Evolutionary conservation across 352 stramenopile genomes (phyloP), one percentile per base, ranked within the genome.

Genomic region (Pythium graminicola): DNA sequence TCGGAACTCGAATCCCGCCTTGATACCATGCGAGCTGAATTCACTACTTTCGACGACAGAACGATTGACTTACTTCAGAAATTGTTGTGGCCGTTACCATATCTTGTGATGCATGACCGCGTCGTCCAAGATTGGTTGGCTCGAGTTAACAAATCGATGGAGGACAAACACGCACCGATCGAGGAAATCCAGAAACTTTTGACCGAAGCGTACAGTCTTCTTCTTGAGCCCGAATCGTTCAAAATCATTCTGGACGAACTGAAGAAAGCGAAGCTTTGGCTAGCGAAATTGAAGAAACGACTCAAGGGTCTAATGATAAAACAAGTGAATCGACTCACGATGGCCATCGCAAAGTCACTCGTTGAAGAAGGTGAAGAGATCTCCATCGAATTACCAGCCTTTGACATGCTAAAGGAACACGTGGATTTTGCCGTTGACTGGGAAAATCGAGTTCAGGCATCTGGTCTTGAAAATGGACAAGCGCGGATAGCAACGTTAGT

Each of bases 231-330:
- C n/a, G 76, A 85, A 2, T 70, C 80, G 0, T 85, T 93, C 47
- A 85, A 87, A 32, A 50, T 82, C 39, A 69, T 95, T 16, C 70
- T 89, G 64, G 76, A 91, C 27, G 84, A 95, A 62, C 65, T 86
- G 8, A 91, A 85, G 60, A 85, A 84, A 35, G 76, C 76, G 0
- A 89, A 87, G 19, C 46, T 81, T 28, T 95, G 84, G 84, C 72
- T 95, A 0, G 69, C 73, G 0, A 95, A 95, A 60, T 47, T 90
- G 11, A 93, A 92, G 53, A 95, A 95, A 53, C 72, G 79, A 16
- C 52, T 91, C 24, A 86, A 85, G 29, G 65, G 68, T 35, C 47
- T 89, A n/a, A 76, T 85, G 46, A 78, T 69, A 7, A 92, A 90
- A 48, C 65, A 81, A 24, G 59, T 81, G n/a, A 68, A 50, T 6